phyloP scores from a whole-genome alignment of 2,329 filamentous ascomycete genomes.

The Torrubiella hemipterigena region DNA sequence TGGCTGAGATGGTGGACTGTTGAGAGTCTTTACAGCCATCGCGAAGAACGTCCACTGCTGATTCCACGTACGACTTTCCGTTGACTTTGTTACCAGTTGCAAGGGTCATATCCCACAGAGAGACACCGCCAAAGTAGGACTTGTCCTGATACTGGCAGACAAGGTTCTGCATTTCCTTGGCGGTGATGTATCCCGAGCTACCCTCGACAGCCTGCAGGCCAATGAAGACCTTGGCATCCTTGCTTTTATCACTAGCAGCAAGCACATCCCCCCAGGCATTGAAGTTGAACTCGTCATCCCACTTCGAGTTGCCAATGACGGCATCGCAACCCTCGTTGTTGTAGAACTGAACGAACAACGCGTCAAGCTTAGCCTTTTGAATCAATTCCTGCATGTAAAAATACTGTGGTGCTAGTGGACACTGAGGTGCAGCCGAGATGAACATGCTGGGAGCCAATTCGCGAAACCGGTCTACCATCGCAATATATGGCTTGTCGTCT shows the following conservation, averaged over 20 bases:
- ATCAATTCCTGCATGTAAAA: constrained; percentile 25
- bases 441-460: constrained; percentile 16
- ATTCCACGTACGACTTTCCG: constrained; percentile 24
- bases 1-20: constrained; percentile 12
- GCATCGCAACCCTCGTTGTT: constrained; percentile 30
- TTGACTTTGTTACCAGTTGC: constrained; percentile 17
- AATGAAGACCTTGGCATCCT: constrained; percentile 31
- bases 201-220: constrained; percentile 24
- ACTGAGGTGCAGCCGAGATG: constrained; percentile 34
- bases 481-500: constrained; percentile 24
- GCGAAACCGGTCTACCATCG: constrained; percentile 24
- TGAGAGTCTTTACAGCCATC: constrained; percentile 21
- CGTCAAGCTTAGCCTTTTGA: constrained; percentile 25
- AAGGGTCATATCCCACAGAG: constrained; percentile 30
- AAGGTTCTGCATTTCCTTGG: constrained; percentile 19
- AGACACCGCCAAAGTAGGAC: constrained; percentile 31
- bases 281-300: constrained; percentile 29
- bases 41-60: constrained; percentile 22
- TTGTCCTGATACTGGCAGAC: constrained; percentile 25
- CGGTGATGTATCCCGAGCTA: constrained; percentile 22
- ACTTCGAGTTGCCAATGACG: constrained; percentile 14
- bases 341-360: constrained; percentile 36
- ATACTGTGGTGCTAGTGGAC: constrained; percentile 16
- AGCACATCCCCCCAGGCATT: constrained; percentile 26
- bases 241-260: constrained; percentile 19